Conservation (phyloP, 2,329 filamentous ascomycete genomes). For the Botrytis deweyae region DNA sequence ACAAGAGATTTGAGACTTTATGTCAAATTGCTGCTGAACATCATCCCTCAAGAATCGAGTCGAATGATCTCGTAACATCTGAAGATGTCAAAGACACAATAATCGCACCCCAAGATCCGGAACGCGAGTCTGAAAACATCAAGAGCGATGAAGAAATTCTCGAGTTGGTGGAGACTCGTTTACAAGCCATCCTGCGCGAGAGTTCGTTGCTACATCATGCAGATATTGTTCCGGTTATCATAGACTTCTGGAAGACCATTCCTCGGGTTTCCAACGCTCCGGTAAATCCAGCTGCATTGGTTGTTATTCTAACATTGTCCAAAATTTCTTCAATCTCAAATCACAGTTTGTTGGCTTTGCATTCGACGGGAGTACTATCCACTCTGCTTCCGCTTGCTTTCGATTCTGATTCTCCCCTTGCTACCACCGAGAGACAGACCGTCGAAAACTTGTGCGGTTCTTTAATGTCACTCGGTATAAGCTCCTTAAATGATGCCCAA, state of each 20-base stretch:
- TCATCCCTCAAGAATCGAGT: constrained; percentile 36
- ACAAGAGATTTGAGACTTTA: constrained; percentile 69
- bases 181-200: constrained; percentile 51
- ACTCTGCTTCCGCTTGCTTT: constrained; percentile 65
- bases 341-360: constrained; percentile 69
- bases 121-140: constrained; percentile 9
- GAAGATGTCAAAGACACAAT: constrained; percentile 1
- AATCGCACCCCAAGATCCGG: background rate
- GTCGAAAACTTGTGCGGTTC: constrained; percentile 66
- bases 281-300: constrained; percentile 56
- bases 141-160: constrained; percentile 32
- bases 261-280: constrained; percentile 48
- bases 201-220: constrained; percentile 57
- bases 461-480: constrained; percentile 74
- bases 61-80: constrained; percentile 2
- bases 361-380: constrained; percentile 68
- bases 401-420: constrained; percentile 49
- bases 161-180: constrained; percentile 39
- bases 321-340: constrained; percentile 61
- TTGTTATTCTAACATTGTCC: constrained; percentile 52
- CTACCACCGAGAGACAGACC: constrained; percentile 54
- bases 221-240: constrained; percentile 61
- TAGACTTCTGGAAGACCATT: constrained; percentile 64
- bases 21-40: constrained; percentile 51
- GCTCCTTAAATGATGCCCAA: constrained; percentile 78